Evolutionary conservation across 1,284 basidiomycete species (phyloP).

Genomic region (Puccinia coronata): DNA sequence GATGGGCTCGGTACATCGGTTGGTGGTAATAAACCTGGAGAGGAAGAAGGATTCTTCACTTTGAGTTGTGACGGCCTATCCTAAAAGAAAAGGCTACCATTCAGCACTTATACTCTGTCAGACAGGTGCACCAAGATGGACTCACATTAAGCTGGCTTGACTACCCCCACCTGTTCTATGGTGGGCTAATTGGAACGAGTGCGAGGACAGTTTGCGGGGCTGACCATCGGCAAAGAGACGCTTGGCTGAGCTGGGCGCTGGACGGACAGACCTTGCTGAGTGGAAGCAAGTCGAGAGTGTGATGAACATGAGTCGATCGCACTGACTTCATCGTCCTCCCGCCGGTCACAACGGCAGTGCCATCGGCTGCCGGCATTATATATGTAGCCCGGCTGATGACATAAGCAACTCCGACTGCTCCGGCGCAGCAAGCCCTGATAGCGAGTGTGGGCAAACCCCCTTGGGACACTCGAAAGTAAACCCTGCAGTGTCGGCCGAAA

Average conservation of each 20-base stretch:
- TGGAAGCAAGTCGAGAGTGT: constrained; percentile 12
- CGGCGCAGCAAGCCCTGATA: background rate
- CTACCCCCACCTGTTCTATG: background rate
- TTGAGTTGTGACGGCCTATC: background rate
- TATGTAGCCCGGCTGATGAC: background rate
- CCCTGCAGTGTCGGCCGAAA: background rate
- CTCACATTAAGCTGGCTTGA: constrained; percentile 18
- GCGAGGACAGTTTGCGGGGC: background rate
- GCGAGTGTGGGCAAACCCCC: too few relatives aligned
- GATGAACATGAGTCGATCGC: constrained; percentile 3
- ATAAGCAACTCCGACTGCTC: background rate
- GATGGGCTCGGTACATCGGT: background rate
- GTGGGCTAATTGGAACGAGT: background rate
- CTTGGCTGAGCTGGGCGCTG: constrained; percentile 3
- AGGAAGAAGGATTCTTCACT: background rate
- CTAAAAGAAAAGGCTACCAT: constrained; percentile 6
- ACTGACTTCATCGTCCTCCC: background rate
- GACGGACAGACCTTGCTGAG: background rate
- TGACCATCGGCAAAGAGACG: constrained; percentile 11
- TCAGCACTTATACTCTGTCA: background rate
- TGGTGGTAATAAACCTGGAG: background rate
- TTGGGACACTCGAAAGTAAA: too few relatives aligned
- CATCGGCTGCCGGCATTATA: too few relatives aligned
- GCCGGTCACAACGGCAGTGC: background rate
- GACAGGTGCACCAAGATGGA: background rate